phyloP scores from a whole-genome alignment of 2,329 filamentous ascomycete genomes.

The Phaeosphaeriaceae sp. region DNA sequence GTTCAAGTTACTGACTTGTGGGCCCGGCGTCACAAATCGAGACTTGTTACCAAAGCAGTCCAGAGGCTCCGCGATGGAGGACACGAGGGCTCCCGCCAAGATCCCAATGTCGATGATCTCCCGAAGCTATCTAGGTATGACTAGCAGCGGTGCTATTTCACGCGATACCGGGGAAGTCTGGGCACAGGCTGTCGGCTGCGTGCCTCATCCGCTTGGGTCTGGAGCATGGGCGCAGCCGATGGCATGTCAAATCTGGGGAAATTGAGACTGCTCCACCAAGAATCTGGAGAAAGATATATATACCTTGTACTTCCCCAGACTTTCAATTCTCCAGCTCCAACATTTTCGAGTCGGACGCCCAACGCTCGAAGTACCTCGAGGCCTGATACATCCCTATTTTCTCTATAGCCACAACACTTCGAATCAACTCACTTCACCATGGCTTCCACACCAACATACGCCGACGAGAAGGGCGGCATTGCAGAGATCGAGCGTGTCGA shows the following conservation, averaged over 20 bases:
- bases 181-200: neutral
- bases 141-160: neutral
- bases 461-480: constrained; percentile 27
- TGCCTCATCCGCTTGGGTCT: constrained; percentile 9
- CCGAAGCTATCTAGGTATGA: constrained; percentile 17
- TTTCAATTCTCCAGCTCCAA: neutral
- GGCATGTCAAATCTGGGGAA: constrained; percentile 16
- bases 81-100: constrained; percentile 1
- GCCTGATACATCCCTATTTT: neutral
- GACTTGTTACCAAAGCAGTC: constrained; percentile 4
- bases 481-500: constrained; percentile 24
- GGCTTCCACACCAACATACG: constrained; percentile 15
- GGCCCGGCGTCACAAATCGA: constrained; percentile 3
- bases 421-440: constrained; percentile 5
- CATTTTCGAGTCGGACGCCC: constrained; percentile 2
- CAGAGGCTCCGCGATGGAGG: constrained; percentile 1
- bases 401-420: neutral
- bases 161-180: neutral
- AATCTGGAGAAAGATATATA: constrained; percentile 16
- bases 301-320: constrained; percentile 1
- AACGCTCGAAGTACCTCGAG: neutral
- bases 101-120: constrained; percentile 2
- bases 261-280: constrained; percentile 8
- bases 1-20: neutral
- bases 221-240: constrained; percentile 18